Evolutionary conservation across 495 filamentous ascomycete genomes (phyloP).

Genomic region (Hypomontagnella monticulosa): DNA sequence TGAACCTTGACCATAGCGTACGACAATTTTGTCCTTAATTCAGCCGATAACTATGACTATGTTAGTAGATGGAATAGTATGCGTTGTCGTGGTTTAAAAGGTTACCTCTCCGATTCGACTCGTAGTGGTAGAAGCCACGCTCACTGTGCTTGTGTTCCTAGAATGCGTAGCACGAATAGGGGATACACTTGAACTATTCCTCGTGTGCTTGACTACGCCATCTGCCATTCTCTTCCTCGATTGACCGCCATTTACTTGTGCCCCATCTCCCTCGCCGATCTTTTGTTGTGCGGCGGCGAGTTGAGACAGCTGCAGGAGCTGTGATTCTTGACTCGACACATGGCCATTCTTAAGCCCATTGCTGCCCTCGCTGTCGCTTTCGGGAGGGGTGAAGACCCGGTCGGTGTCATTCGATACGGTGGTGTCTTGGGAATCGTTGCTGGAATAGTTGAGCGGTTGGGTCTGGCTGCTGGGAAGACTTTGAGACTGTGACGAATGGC

Average conservation of each 20-base stretch:
- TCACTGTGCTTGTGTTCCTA: conserved; percentile 71
- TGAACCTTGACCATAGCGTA: conserved; percentile 93
- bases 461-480: conserved; percentile 28
- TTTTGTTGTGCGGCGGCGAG: conserved; percentile 62
- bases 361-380: conserved; percentile 55
- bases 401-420: conserved; percentile 54
- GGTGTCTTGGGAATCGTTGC: conserved; percentile 56
- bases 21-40: conserved; percentile 80
- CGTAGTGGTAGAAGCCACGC: conserved; percentile 62
- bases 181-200: conserved; percentile 50
- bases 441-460: conserved; percentile 45
- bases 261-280: conserved; percentile 48
- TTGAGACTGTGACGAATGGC: conserved; percentile 20
- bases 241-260: conserved; percentile 36
- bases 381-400: conserved; percentile 58
- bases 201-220: conserved; percentile 66
- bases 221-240: conserved; percentile 71
- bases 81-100: conserved; percentile 19
- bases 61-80: conserved; percentile 33
- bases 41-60: conserved; percentile 70
- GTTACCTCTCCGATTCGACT: conserved; percentile 80
- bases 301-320: conserved; percentile 63
- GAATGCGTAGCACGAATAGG: conserved; percentile 65
- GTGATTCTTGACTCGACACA: conserved; percentile 58
- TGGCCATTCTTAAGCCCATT: conserved; percentile 47